These are phyloP conservation scores for Begonia masoniana DNA, from an alignment of 306 rosid species.

Conservation along the genomic window DNA sequence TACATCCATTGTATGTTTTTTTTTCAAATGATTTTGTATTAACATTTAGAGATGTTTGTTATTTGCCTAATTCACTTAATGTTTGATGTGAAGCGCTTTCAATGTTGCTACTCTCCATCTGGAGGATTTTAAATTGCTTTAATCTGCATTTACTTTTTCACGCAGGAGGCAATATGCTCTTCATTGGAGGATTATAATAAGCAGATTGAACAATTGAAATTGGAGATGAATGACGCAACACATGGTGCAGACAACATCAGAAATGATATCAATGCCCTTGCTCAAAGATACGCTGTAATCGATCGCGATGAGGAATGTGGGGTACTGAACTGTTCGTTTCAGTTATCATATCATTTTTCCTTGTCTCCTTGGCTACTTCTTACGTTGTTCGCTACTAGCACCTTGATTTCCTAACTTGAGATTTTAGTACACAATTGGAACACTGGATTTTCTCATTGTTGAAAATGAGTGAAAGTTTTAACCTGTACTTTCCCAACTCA, in stretches of 20 bases:
- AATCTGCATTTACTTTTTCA: conserved; percentile 2
- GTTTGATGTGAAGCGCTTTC: too few relatives aligned
- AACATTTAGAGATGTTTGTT: too few relatives aligned
- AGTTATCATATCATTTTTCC: background rate
- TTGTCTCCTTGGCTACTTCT: background rate
- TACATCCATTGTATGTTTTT: too few relatives aligned
- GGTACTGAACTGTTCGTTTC: conserved; percentile 32
- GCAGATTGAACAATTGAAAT: conserved; percentile 86
- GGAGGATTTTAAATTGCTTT: too few relatives aligned
- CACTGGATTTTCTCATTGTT: too few relatives aligned
- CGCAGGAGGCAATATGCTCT: conserved; percentile 89
- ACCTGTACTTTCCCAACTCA: background rate
- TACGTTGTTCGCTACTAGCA: background rate
- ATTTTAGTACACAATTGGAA: too few relatives aligned
- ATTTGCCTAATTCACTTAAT: too few relatives aligned
- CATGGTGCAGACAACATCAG: conserved; percentile 95
- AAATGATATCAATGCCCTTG: conserved; percentile 93
- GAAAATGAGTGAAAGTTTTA: too few relatives aligned
- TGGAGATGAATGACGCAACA: conserved; percentile 98
- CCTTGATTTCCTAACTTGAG: too few relatives aligned
- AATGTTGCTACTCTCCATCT: too few relatives aligned
- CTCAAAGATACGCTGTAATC: conserved; percentile 94
- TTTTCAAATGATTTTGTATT: too few relatives aligned
- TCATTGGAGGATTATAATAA: conserved; percentile 96
- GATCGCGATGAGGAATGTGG: conserved; percentile 95